Base-by-base conservation (phyloP, 305 asterid species). In the Solanum hybrid region DNA sequence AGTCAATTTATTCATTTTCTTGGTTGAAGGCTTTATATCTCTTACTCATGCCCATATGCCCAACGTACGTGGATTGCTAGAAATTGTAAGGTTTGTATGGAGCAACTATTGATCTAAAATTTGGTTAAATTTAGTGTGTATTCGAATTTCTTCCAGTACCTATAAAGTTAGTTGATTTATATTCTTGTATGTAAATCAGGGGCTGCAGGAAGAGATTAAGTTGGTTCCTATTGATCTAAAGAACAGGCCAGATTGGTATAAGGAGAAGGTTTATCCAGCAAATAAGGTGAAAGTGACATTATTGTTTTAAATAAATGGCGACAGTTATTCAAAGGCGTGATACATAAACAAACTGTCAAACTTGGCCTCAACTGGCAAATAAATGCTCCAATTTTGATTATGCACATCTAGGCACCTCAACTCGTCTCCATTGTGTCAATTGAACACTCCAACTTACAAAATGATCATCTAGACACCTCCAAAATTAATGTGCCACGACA, bases 41-140 rank as follows among this genome's bases (percentile, higher is more conserved):
- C 98, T 38, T 96, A 95, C 91, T 42, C 92, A 5, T 96, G 99
- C 92, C 99, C 99, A 2, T 96, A 91, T 91, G 98, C 99, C 56
- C 99, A 95, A 90, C 99, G 99, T 60, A 93, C 88, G 66, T 96
- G 99, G 99, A 96, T 96, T 89, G 78, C 98, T 29, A 91, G 98
- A 91, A 95, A 96, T 87, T 94, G 91, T 89, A 96, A 96, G 99
- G 99, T 96, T 20, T 56, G 88, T 85, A 85, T 81, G 71, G 86
- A 32, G 77, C 77, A 85, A 32, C 17, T 12, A 6, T 56, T 81
- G 26, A 88, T 89, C 12, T 37, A 69, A 3, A 17, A 89, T 36
- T 38, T 72, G 76, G n/a, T 17, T 64, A 85, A 72, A 64, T 72
- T 88, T 88, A 85, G 32, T 6, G 76, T 85, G n/a, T 60, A 22